Evolutionary conservation across 192 early-diverging fungal genomes (phyloP), one percentile per base, ranked within the genome.

Genomic region (Chytriomyces confervae): DNA sequence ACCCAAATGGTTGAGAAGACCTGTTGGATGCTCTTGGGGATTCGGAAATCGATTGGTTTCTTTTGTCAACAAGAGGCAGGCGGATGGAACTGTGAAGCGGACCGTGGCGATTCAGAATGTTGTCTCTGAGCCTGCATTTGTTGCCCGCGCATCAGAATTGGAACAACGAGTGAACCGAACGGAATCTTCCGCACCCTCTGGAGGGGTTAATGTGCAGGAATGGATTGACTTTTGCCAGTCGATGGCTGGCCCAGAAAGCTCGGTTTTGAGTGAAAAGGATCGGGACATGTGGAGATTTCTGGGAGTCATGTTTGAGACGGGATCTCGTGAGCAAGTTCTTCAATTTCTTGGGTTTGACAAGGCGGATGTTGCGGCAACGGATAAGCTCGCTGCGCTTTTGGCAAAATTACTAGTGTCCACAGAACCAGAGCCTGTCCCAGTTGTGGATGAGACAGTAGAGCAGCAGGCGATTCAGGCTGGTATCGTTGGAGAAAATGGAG

Each of bases 1-100:
- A 61, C 97, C 97, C 69, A 96, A 96, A 83, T 99, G 97, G 97
- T 87, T 97, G 43, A 90, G 93, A 24, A 85, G 95, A 2, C 96
- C 96, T n/a, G 91, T 92, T 0, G 95, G 95, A 13, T 94, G 89
- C 1, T 84, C 90, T 0, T 99, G 94, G 87, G 92, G 93, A 4
- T 98, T 96, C 78, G 96, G 96, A 76, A 94, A 95, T 46, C 92
- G 95, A 80, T 86, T 98, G 10, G 93, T 94, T 20, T 83, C 81
- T 65, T 97, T 98, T 79, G 84, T 87, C 68, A 86, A 87, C 66
- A 85, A 13, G 5, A 45, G 36, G 36, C 62, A 50, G 7, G 43
- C 80, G 13, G 51, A 68, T 45, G 45, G 36, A 9, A 27, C 51
- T 10, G 18, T 43, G 61, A 24, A 69, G 43, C 69, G 61, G 13